Percentiles rank a stretch among this genome's conserved stretches.
Evolutionary conservation across 2,329 filamentous ascomycete genomes (phyloP).

Genomic region (Paecilomyces sp.): DNA sequence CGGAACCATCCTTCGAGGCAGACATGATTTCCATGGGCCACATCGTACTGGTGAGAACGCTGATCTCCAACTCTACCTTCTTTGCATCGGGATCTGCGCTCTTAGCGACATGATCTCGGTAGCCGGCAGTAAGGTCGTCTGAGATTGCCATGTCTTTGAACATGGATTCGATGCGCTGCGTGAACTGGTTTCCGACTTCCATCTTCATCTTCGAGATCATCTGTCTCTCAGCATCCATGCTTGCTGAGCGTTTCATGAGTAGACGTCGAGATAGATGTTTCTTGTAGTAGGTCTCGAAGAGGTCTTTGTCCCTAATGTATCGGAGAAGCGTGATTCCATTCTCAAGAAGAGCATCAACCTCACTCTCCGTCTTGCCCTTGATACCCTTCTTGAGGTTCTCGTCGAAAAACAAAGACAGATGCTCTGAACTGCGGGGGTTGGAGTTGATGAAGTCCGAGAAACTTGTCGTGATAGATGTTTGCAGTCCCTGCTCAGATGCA

Average conservation of each 20-base stretch:
- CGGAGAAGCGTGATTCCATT: slow-evolving; percentile 83
- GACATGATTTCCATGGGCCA: slow-evolving; percentile 92
- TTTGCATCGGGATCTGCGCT: slow-evolving; percentile 51
- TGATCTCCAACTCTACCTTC: slow-evolving; percentile 72
- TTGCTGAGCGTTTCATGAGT: slow-evolving; percentile 81
- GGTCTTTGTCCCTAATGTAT: slow-evolving; percentile 84
- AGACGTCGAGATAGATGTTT: slow-evolving; percentile 86
- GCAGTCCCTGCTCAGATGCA: slow-evolving; percentile 64
- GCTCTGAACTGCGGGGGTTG: slow-evolving; percentile 81
- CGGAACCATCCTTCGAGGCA: slow-evolving; percentile 42
- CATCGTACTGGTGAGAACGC: slow-evolving; percentile 83
- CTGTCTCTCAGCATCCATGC: slow-evolving; percentile 85
- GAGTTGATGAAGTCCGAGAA: slow-evolving; percentile 90
- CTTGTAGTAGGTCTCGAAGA: slow-evolving; percentile 97
- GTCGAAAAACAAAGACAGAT: slow-evolving; percentile 92
- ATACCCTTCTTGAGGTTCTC: slow-evolving; percentile 92
- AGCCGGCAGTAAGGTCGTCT: slow-evolving; percentile 70
- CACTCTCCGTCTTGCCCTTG: slow-evolving; percentile 82
- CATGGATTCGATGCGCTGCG: slow-evolving; percentile 89
- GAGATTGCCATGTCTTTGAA: slow-evolving; percentile 93
- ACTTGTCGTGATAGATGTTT: slow-evolving; percentile 76
- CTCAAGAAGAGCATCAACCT: slow-evolving; percentile 76
- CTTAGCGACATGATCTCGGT: slow-evolving; percentile 61
- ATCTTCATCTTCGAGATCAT: slow-evolving; percentile 97
- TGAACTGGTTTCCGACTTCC: slow-evolving; percentile 91